These are phyloP conservation scores for Nicotiana knightiana DNA, from an alignment of 257 asterid species.

Conservation along the genomic window DNA sequence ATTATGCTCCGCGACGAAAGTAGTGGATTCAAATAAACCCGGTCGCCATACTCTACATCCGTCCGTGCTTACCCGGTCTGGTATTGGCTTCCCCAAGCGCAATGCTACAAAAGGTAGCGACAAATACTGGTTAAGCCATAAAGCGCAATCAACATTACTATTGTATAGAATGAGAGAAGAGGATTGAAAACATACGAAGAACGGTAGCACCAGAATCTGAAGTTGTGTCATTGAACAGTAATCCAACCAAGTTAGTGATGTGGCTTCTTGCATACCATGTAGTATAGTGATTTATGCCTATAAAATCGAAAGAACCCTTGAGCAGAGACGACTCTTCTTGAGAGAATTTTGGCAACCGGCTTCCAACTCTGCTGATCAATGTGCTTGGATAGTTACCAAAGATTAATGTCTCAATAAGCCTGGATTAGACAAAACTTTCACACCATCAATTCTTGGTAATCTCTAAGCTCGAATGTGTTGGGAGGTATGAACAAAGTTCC, in stretches of 20 bases:
- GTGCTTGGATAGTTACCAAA: slow-evolving; percentile 3
- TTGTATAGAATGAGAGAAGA: neutral
- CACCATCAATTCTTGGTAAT: neutral
- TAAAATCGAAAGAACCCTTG: slow-evolving; percentile 17
- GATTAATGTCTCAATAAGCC: slow-evolving; percentile 9
- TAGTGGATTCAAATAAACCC: no score
- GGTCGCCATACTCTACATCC: no score
- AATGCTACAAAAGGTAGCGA: neutral
- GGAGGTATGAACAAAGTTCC: no score
- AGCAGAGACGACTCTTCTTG: neutral
- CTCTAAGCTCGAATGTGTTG: no score
- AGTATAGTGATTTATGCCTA: slow-evolving; percentile 16
- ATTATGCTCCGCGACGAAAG: no score
- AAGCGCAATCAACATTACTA: no score
- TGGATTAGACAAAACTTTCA: neutral
- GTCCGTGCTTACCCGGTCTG: slow-evolving; percentile 26
- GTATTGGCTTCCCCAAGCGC: slow-evolving; percentile 23
- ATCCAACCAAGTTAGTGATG: slow-evolving; percentile 34
- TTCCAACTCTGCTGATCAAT: neutral
- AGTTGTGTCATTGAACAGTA: slow-evolving; percentile 45
- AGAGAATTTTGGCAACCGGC: neutral
- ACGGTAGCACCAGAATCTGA: slow-evolving; percentile 57
- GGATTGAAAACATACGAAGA: slow-evolving; percentile 39
- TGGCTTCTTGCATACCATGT: slow-evolving; percentile 21
- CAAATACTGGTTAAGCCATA: neutral